Percentiles rank a stretch among this genome's conserved stretches.
phyloP scores from a whole-genome alignment of 2,329 filamentous ascomycete species.

The Sarocladium kiliense region DNA sequence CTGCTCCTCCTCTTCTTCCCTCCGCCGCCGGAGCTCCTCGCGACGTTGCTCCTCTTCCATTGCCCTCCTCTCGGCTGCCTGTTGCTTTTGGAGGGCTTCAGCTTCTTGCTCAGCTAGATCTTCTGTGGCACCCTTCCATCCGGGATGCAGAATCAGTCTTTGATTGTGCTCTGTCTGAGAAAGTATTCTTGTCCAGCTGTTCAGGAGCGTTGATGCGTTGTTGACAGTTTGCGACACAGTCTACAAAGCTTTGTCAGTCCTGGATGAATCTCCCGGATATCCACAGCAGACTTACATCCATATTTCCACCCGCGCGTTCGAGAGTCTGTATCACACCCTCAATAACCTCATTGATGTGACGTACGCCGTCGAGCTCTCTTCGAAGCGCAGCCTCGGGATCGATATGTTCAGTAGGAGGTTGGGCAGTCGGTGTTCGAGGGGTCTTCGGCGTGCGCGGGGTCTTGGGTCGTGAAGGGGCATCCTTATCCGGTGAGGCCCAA shows the following conservation, averaged over 20 bases:
- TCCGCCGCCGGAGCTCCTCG: conserved; percentile 61
- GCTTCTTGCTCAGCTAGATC: conserved; percentile 84
- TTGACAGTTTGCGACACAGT: conserved; percentile 81
- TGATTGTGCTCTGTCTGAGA: conserved; percentile 98
- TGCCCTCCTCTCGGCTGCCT: conserved; percentile 71
- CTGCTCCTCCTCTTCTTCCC: conserved; percentile 54
- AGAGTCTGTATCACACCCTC: conserved; percentile 71
- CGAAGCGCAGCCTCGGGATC: conserved; percentile 71
- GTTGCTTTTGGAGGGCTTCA: conserved; percentile 67
- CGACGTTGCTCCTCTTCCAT: conserved; percentile 73
- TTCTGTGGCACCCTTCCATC: conserved; percentile 83
- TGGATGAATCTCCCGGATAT: not conserved
- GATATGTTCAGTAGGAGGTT: conserved; percentile 37
- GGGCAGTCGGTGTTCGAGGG: conserved; percentile 26
- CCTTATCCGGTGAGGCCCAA: conserved; percentile 38
- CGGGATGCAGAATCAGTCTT: conserved; percentile 78
- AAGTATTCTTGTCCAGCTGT: conserved; percentile 93
- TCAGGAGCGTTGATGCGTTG: conserved; percentile 82
- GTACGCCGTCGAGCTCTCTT: conserved; percentile 75
- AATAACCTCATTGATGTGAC: conserved; percentile 82
- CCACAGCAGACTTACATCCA: conserved; percentile 51
- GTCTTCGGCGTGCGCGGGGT: conserved; percentile 45
- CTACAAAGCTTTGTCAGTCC: conserved; percentile 24
- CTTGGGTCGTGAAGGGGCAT: conserved; percentile 32
- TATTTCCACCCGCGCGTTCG: conserved; percentile 68